phyloP scores from a whole-genome alignment of 257 asterid genomes.

The Vinca minor region DNA sequence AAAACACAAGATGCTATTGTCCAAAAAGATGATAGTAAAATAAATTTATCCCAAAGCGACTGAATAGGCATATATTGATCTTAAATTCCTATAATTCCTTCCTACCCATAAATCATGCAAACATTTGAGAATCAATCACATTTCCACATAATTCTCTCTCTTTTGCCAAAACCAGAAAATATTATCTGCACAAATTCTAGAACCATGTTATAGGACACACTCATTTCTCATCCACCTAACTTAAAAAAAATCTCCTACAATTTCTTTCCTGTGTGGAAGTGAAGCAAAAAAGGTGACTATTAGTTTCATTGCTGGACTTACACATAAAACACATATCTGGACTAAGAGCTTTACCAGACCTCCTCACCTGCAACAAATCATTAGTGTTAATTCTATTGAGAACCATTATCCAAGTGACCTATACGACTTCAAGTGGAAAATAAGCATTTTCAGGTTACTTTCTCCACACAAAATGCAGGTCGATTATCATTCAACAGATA shows the following conservation, averaged over 20 bases:
- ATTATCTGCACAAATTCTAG: too few relatives aligned
- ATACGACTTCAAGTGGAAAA: not conserved
- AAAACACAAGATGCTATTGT: not conserved
- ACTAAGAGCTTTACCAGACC: not conserved
- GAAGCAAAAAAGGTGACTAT: not conserved
- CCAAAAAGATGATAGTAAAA: not conserved
- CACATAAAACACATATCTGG: not conserved
- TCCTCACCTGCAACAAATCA: not conserved
- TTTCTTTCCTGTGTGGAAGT: not conserved
- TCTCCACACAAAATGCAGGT: not conserved
- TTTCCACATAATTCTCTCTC: not conserved
- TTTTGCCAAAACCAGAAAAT: not conserved
- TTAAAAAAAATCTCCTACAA: not conserved
- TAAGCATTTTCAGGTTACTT: not conserved
- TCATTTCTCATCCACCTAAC: not conserved
- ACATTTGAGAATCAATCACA: too few relatives aligned
- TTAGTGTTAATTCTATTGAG: not conserved
- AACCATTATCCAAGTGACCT: not conserved
- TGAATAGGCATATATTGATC: not conserved
- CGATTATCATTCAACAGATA: not conserved
- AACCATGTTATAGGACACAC: not conserved
- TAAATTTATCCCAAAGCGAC: not conserved
- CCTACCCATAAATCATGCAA: not conserved
- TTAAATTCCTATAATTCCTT: not conserved
- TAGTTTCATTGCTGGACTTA: not conserved